Evolutionary conservation across 176 grass and related monocot genomes (phyloP).

Genomic region (Oryza longistaminata): DNA sequence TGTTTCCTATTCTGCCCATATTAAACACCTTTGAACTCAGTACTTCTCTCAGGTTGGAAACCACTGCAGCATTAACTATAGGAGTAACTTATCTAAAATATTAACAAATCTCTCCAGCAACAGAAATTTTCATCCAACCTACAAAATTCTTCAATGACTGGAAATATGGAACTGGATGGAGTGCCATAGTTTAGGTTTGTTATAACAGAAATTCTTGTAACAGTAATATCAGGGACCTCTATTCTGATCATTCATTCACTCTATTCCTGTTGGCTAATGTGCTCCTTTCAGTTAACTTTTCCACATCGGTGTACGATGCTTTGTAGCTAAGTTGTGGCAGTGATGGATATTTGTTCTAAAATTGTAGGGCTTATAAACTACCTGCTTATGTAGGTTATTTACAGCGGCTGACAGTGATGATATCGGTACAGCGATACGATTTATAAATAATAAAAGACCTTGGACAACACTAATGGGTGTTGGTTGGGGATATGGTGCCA

Average conservation of each 20-base stretch:
- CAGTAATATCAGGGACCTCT: background rate
- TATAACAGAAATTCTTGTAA: conserved; percentile 3
- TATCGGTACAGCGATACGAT: conserved; percentile 61
- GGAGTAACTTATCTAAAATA: too few species aligned
- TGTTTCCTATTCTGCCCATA: too few species aligned
- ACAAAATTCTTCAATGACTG: too few species aligned
- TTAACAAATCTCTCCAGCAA: too few species aligned
- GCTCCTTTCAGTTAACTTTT: background rate
- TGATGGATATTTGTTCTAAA: conserved; percentile 27
- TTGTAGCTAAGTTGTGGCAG: conserved; percentile 8
- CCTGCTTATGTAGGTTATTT: conserved; percentile 95
- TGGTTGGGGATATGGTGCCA: conserved; percentile 89
- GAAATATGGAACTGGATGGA: too few species aligned
- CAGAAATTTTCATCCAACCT: too few species aligned
- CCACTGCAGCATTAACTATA: too few species aligned
- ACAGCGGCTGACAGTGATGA: conserved; percentile 99
- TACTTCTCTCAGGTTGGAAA: too few species aligned
- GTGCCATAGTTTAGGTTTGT: background rate
- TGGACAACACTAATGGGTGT: conserved; percentile 86
- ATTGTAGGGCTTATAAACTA: conserved; percentile 46
- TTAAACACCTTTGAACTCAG: too few species aligned
- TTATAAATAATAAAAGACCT: conserved; percentile 66
- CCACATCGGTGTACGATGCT: conserved; percentile 18
- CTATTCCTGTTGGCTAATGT: background rate
- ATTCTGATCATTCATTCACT: background rate